Evolutionary conservation across 2,329 filamentous ascomycete species (phyloP), one percentile per base, ranked within the genome.

Genomic region (Grosmannia serpens): DNA sequence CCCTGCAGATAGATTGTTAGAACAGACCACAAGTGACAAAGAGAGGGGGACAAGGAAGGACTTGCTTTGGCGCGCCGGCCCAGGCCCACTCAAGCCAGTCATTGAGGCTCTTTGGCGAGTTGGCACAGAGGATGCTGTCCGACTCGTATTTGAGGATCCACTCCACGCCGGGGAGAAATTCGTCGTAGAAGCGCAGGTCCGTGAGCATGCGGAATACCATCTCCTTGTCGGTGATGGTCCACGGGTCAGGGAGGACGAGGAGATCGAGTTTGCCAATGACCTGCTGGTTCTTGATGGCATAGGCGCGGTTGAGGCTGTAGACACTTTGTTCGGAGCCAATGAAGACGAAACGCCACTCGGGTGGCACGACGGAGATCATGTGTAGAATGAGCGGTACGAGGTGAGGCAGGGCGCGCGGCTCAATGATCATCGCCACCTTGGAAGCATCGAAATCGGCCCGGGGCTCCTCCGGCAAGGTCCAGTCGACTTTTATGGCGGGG

Each of bases 101-200:
- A 62, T 82, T 75, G 46, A 82, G 65, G 61, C 75, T 76, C 46
- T 66, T 70, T n/a, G 70, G 70, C 13, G 77, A 78, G 64, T 81
- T 81, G 58, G 78, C 75, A 63, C 79, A 82, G 52, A 82, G 67
- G 52, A 82, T 79, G 63, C 76, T 79, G 65, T 82, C 79, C n/a
- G 73, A 70, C 62, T 82, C 77, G 63, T 75, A 82, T 64, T 77
- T 76, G 57, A 83, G 69, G 29, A 82, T 67, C 77, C 77, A 81
- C 67, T 82, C 78, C 38, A 76, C 77, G 0, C 70, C 71, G 0
- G 77, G 73, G 22, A 81, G 64, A 54, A 79, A 74, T 61, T 77
- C 73, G 61, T 79, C 71, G 64, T 82, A 83, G 64, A 83, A 80
- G 46, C 76, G 72, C 1, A 72, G 56, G 62, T 78, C 76, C 3